Evolutionary conservation across 768 basidiomycete genomes (phyloP).

Genomic region (Calocybe cyanea): DNA sequence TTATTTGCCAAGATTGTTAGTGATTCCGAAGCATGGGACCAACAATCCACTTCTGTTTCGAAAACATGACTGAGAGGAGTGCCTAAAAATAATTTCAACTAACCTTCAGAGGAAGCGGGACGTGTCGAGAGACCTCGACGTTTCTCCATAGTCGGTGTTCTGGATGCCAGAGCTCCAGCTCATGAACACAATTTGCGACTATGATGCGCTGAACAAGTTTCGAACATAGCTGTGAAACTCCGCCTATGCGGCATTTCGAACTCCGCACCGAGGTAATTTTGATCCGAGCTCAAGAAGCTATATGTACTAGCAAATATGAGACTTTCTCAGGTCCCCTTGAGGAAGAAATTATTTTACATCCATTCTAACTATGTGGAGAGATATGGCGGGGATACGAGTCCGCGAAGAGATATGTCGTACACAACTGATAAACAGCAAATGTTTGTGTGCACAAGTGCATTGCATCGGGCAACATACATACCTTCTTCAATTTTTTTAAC

Average conservation of each 20-base stretch:
- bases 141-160: slow-evolving; percentile 51
- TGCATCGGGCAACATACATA: slow-evolving; percentile 19
- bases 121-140: slow-evolving; percentile 57
- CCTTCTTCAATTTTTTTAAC: slow-evolving; percentile 90
- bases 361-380: neutral
- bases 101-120: slow-evolving; percentile 78
- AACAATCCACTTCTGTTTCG: slow-evolving; percentile 66
- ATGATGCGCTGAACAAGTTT: slow-evolving; percentile 17
- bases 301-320: too few relatives aligned
- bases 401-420: slow-evolving; percentile 79
- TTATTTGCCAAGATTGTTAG: slow-evolving; percentile 52
- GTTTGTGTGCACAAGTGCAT: slow-evolving; percentile 4
- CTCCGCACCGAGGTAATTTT: slow-evolving; percentile 11
- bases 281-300: too few relatives aligned
- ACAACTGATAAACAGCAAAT: slow-evolving; percentile 54
- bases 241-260: slow-evolving; percentile 11
- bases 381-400: slow-evolving; percentile 33
- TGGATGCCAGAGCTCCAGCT: slow-evolving; percentile 9
- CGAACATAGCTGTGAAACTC: slow-evolving; percentile 13
- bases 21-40: slow-evolving; percentile 65
- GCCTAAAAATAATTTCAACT: slow-evolving; percentile 18
- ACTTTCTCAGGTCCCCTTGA: too few relatives aligned
- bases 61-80: slow-evolving; percentile 3
- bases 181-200: slow-evolving; percentile 15
- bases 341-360: neutral